A percentile compares a stretch with the other conserved stretches of the same genome.
Conservation (phyloP, 441 rosid genomes). For the Arabidopsis hybrid region DNA sequence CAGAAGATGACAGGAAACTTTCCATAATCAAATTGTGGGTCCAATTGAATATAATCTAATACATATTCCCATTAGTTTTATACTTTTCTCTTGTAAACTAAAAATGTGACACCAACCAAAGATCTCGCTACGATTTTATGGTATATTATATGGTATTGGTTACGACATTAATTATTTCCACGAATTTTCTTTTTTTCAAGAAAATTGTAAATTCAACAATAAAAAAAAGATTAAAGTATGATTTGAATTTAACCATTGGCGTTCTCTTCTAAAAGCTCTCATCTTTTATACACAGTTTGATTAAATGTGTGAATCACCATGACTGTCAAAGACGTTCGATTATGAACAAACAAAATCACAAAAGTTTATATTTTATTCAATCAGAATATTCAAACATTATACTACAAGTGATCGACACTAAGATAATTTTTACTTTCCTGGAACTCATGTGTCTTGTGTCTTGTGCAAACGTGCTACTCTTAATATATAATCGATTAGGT, state of each 20-base stretch:
- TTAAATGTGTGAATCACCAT: too few relatives aligned
- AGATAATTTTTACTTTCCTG: not conserved
- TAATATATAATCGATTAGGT: not conserved
- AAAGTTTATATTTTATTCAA: too few relatives aligned
- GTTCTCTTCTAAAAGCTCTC: too few relatives aligned
- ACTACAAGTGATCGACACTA: not conserved
- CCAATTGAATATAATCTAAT: conserved; percentile 7
- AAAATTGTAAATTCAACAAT: too few relatives aligned
- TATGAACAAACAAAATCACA: too few relatives aligned
- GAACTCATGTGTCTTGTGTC: conserved; percentile 24
- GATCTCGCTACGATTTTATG: conserved; percentile 32
- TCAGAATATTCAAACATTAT: too few relatives aligned
- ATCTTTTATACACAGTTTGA: too few relatives aligned
- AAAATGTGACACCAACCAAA: conserved; percentile 33
- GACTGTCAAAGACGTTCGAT: too few relatives aligned
- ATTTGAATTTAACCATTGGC: too few relatives aligned
- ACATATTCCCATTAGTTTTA: not conserved
- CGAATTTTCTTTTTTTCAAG: not conserved
- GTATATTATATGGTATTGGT: conserved; percentile 23
- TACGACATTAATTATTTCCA: not conserved
- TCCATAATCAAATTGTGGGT: conserved; percentile 12
- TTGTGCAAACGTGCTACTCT: conserved; percentile 33
- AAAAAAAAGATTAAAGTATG: too few relatives aligned
- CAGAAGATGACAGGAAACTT: conserved; percentile 20
- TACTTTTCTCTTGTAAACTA: conserved; percentile 14